Base-by-base conservation (phyloP, 495 filamentous ascomycete species). In the Tuber indicum region DNA sequence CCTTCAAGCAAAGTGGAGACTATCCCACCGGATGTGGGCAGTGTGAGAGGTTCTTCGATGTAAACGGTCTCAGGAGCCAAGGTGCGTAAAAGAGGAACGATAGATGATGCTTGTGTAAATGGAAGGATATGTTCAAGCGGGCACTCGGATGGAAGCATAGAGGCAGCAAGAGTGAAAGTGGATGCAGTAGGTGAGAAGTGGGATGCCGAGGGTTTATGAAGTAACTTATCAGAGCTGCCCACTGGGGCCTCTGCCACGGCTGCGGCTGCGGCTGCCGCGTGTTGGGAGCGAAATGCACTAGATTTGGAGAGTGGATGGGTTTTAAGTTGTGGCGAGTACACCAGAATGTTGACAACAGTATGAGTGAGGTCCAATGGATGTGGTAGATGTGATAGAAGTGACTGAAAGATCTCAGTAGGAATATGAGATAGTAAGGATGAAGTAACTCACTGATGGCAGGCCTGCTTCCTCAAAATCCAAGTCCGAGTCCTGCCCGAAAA, bases 61-160 rank as follows among this genome's bases (percentile, higher is more conserved):
- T 83, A 83, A 10, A 81, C 78, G 32, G 82, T 77, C 23, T 80
- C 81, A 23, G 81, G 81, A 4, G 71, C 58, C 3, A 83, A 46
- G n/a, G 32, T 23, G n/a, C 75, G 77, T 16, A 83, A 75, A 9
- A 83, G 71, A 1, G 81, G 74, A 10, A 47, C 32, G 41, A 83
- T 46, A 1, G 75, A 74, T 9, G 3, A 26, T 21, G 26, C 12
- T 5, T 80, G 43, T 9, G 81, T 74, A 73, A 82, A 82, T 14
- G 78, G 77, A 62, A 78, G 70, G 58, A 83, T 80, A 58, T 83
- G 81, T 43, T 82, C 81, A 19, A 75, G 81, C 0, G 81, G 76
- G 45, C 75, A 76, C 23, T 66, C 45, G 0, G 23, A 23, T 6
- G 81, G 81, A n/a, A 83, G 75, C 52, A 76, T 36, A 0, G 75